These are phyloP conservation scores for Ceratocystis alfenasii DNA, from an alignment of 2,329 filamentous ascomycete species.

Conservation along the genomic window DNA sequence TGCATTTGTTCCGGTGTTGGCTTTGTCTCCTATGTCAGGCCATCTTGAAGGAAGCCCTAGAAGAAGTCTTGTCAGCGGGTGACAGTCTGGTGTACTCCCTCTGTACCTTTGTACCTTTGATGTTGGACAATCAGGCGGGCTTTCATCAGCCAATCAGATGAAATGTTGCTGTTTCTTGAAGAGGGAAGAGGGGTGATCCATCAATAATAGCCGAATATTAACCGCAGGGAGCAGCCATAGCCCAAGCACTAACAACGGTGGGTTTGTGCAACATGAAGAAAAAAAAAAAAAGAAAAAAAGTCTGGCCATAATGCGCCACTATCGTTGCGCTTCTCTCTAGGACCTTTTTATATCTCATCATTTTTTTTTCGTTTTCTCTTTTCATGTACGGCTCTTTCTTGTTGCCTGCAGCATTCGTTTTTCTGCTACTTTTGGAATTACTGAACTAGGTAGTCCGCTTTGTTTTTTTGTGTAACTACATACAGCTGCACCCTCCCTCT, in stretches of 20 bases:
- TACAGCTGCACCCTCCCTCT: not conserved
- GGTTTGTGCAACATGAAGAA: not conserved
- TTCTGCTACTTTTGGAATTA: slow-evolving; percentile 3
- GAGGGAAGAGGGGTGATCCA: not conserved
- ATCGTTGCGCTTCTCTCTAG: not conserved
- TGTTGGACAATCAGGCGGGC: not conserved
- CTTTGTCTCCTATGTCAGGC: not conserved
- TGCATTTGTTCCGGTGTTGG: not conserved
- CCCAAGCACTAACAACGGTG: not conserved
- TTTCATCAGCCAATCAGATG: not conserved
- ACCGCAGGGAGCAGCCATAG: not conserved
- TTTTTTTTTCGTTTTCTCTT: slow-evolving; percentile 9
- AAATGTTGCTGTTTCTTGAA: not conserved
- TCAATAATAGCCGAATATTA: not conserved
- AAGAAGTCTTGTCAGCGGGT: not conserved
- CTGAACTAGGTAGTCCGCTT: not conserved
- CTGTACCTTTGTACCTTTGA: not conserved
- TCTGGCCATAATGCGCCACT: slow-evolving; percentile 8
- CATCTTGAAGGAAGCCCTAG: not conserved
- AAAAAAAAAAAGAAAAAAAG: not conserved
- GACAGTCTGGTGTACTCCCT: not conserved
- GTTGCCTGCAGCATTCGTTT: not conserved
- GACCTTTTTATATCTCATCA: not conserved
- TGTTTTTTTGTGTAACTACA: not conserved
- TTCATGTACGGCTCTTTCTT: not conserved